Base-by-base conservation (phyloP, 768 basidiomycete species). In the Xerocomus potaroensis region DNA sequence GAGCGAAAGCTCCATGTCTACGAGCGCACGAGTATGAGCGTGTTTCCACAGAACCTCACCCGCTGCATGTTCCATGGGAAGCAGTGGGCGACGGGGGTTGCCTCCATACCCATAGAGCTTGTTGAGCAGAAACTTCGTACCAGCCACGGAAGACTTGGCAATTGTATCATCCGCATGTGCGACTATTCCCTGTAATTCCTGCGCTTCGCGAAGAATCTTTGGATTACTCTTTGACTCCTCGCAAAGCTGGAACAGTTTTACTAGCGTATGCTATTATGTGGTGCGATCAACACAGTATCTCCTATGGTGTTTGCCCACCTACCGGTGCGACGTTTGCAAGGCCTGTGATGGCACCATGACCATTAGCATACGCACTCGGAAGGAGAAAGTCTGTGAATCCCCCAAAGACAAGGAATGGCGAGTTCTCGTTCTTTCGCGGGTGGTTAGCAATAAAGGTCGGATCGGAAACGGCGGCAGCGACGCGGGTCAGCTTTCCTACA, bases 331-430 rank as follows among this genome's bases (percentile, higher is more conserved):
- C 62, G 62, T 94, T 94, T 8, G 78, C 91, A 16, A 94, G 80
- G 37, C 92, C 92, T 27, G 87, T 91, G 62, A 95, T 95, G 39
- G 89, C 91, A 38, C 93, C 93, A 56, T 93, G 84, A 3, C 77
- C 91, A 51, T 83, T 81, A 24, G 77, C 84, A 59, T 80, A 82
- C 2, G 78, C 64, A 6, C 89, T 79, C 4, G 92, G 81, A 27
- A 85, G 70, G 48, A 95, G 63, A 66, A 91, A 91, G 70, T 96
- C 93, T 50, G 77, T 73, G 65, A 79, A 96, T 8, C 92, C 93
- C 32, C 90, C 91, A 18, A 93, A 72, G 27, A 92, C 88, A 39
- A 92, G 69, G 74, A 96, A 95, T 15, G 84, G 83, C 0, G 79
- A 78, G 23, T 74, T 66, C 18, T 72, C 59, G 59, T 80, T 78